These are phyloP conservation scores for Meira nashicola DNA, from an alignment of 1,284 basidiomycete species.

Conservation along the genomic window DNA sequence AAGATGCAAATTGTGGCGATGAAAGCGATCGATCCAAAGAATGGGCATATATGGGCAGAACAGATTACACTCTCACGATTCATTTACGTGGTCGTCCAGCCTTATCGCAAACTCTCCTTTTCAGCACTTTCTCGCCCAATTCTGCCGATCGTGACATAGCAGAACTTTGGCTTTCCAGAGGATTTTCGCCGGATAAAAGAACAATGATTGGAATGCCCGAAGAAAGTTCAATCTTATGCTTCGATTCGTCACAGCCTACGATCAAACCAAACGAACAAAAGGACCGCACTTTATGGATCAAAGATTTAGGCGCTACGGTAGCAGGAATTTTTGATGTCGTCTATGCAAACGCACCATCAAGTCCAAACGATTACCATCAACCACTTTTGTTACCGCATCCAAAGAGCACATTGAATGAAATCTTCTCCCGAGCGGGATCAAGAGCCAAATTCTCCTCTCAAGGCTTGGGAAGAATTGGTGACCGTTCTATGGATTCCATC, in stretches of 20 bases:
- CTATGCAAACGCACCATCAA: conserved; percentile 17
- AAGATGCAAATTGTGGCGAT: not conserved
- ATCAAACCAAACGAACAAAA: conserved; percentile 2
- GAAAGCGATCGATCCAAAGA: not conserved
- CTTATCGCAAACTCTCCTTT: conserved; percentile 43
- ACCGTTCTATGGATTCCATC: conserved; percentile 11
- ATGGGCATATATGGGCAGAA: conserved; percentile 16
- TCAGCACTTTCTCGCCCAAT: conserved; percentile 47
- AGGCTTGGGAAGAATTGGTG: conserved; percentile 4
- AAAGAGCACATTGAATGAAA: not conserved
- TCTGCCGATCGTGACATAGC: conserved; percentile 44
- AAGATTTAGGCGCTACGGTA: conserved; percentile 20
- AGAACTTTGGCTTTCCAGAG: conserved; percentile 34
- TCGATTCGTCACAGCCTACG: conserved; percentile 28
- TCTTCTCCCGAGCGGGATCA: not conserved
- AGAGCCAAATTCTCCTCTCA: not conserved
- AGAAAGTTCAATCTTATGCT: conserved; percentile 43
- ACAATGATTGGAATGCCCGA: conserved; percentile 44
- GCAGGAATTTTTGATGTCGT: conserved; percentile 44
- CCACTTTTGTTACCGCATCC: not conserved
- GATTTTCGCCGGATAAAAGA: conserved; percentile 12
- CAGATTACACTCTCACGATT: conserved; percentile 50
- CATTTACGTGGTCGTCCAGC: conserved; percentile 39
- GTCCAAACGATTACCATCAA: not conserved
- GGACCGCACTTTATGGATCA: conserved; percentile 27